phyloP scores from a whole-genome alignment of 352 stramenopile genomes.

The Pythium scleroteichum region DNA sequence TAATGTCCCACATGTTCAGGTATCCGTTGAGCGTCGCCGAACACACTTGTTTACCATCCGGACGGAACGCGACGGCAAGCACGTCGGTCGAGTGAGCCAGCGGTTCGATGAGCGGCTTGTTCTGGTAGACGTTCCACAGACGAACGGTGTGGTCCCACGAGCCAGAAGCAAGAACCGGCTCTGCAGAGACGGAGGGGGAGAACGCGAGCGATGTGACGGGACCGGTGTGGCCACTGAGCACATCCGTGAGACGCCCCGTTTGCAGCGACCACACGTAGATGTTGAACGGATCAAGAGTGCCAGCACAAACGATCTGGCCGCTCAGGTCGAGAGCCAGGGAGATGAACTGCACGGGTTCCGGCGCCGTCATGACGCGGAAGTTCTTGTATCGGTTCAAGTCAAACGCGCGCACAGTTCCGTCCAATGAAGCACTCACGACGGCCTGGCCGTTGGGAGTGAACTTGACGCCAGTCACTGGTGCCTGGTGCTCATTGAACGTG shows the following conservation, averaged over 20 bases:
- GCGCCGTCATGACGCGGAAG: constrained; percentile 97
- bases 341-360: constrained; percentile 97
- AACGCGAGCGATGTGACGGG: constrained; percentile 96
- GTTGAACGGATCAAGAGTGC: constrained; percentile 95
- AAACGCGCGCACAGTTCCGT: constrained; percentile 98
- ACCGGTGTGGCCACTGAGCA: constrained; percentile 97
- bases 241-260: constrained; percentile 96
- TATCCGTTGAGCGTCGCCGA: constrained; percentile 95
- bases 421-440: constrained; percentile 96
- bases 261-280: constrained; percentile 99
- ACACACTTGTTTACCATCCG: constrained; percentile 96
- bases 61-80: constrained; percentile 95
- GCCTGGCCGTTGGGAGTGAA: constrained; percentile 93
- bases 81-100: constrained; percentile 97
- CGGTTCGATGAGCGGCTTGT: constrained; percentile 94
- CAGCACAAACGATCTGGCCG: constrained; percentile 95
- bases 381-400: constrained; percentile 99
- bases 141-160: constrained; percentile 99
- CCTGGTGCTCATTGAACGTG: constrained; percentile 97
- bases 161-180: constrained; percentile 91
- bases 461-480: constrained; percentile 95
- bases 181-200: constrained; percentile 67
- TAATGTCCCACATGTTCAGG: constrained; percentile 97
- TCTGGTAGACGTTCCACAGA: constrained; percentile 99
- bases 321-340: constrained; percentile 97